Base-by-base conservation (phyloP, 371 early-diverging fungal species). In the Mortierella sp. region DNA sequence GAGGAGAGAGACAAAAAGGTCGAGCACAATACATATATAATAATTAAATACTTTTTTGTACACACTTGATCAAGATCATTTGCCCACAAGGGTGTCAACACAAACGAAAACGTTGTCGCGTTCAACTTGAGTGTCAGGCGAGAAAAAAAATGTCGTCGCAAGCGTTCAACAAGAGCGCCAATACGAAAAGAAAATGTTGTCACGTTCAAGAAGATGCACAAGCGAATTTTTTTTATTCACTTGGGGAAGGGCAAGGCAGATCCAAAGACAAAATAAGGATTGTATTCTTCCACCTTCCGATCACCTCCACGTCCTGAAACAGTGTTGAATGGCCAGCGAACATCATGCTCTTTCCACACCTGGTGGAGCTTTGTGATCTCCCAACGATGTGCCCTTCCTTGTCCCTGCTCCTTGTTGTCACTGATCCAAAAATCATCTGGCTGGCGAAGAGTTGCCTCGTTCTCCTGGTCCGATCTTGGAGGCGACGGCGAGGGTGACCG, bases 201-300 rank as follows among this genome's bases (percentile, higher is more conserved):
- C 42, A 5, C 42, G 42, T 38, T 38, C 28, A 60, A 13, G 31
- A 31, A 14, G 16, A 14, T 28, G 16, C 63, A 2, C 13, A 60
- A 31, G 4, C 4, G 11, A 6, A 3, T 57, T 57, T 60, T 54
- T 28, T 58, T 58, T 28, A 38, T 68, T 68, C 68, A 68, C 1
- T 44, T 58, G 26, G 79, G 79, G 16, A 80, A 54, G 28, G 80
- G 80, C 10, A 80, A 7, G 0, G 80, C 80, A 24, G 80, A 72
- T 9, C 80, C 80, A 75, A 80, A 80, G 19, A 80, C 65, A 72
- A 80, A 76, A 31, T 76, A 54, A n/a, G 47, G 11, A 1, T 76
- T 63, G 26, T 76, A 80, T 19, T 72, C 76, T 47, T 80, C 80
- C 11, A 57, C 19, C 21, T 38, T 71, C 19, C 70, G 4, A 63